Conservation (phyloP, 345 rosid species). For the Rhizophora apiculata region DNA sequence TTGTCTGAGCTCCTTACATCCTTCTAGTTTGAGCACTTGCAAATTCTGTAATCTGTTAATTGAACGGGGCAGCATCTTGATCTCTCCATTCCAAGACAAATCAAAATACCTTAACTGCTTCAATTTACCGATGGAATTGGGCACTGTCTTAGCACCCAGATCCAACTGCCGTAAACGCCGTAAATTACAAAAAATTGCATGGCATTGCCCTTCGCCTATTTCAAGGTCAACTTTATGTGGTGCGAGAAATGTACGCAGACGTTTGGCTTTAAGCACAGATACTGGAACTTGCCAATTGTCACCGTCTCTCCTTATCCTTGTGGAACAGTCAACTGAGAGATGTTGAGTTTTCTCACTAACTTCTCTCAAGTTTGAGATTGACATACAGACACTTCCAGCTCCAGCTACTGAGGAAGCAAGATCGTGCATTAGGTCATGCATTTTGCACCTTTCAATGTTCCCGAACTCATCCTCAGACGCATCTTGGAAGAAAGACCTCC, state of each 20-base stretch:
- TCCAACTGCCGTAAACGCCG: conserved; percentile 10
- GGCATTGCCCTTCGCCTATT: neutral
- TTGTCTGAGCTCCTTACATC: too few species aligned
- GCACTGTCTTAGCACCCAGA: conserved; percentile 11
- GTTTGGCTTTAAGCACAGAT: neutral
- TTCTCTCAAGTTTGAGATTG: fast-evolving
- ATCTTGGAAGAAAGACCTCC: neutral
- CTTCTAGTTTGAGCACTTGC: too few species aligned
- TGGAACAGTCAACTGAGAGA: conserved; percentile 10
- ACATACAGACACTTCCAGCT: too few species aligned
- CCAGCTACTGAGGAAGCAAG: too few species aligned
- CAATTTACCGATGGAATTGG: conserved; percentile 13
- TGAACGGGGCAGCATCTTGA: conserved; percentile 15
- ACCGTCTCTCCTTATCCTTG: too few species aligned
- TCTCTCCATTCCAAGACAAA: fast-evolving
- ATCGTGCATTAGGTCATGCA: too few species aligned
- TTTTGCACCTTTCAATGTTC: too few species aligned
- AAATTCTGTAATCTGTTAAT: neutral
- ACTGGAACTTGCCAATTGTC: neutral
- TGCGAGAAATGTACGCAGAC: conserved; percentile 11
- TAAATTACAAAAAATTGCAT: neutral
- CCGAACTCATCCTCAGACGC: too few species aligned
- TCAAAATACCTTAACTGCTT: conserved; percentile 26
- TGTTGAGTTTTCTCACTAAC: neutral
- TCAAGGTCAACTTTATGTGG: neutral